These are phyloP conservation scores for Penicillium thymicola DNA, from an alignment of 2,329 filamentous ascomycete species.

Conservation along the genomic window DNA sequence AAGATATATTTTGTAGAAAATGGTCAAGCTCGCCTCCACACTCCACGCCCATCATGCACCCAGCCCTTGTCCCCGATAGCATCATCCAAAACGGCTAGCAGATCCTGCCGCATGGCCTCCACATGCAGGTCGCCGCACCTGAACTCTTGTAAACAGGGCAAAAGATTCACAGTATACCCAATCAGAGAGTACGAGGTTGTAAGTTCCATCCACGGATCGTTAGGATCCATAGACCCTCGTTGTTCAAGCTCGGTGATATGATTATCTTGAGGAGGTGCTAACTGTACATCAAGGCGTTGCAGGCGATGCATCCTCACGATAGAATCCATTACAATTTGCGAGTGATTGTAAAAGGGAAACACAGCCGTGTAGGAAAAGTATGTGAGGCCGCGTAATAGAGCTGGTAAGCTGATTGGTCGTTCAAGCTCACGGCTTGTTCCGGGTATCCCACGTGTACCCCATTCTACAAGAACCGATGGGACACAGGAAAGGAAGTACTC, in stretches of 20 bases:
- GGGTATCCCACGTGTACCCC: slow-evolving; percentile 26
- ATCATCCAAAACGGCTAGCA: slow-evolving; percentile 25
- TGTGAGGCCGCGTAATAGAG: slow-evolving; percentile 43
- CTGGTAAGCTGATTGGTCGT: slow-evolving; percentile 29
- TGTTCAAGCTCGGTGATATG: slow-evolving; percentile 40
- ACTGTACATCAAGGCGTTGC: slow-evolving; percentile 54
- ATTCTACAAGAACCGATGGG: slow-evolving; percentile 57
- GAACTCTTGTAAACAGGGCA: slow-evolving; percentile 27
- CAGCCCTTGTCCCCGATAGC: slow-evolving; percentile 26
- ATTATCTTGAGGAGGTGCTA: slow-evolving; percentile 41
- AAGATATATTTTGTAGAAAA: background rate
- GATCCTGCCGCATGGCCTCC: slow-evolving; percentile 28
- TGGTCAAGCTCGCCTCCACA: slow-evolving; percentile 23
- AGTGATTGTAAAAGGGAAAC: slow-evolving; percentile 64
- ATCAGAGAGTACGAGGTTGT: slow-evolving; percentile 51
- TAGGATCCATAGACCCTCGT: slow-evolving; percentile 39
- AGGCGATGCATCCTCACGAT: slow-evolving; percentile 51
- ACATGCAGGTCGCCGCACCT: slow-evolving; percentile 32
- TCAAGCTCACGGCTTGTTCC: slow-evolving; percentile 1
- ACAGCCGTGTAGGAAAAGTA: slow-evolving; percentile 60
- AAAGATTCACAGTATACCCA: slow-evolving; percentile 32
- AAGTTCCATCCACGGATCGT: slow-evolving; percentile 54
- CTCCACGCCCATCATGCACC: slow-evolving; percentile 30
- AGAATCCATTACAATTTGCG: slow-evolving; percentile 47
- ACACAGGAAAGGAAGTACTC: slow-evolving; percentile 66